Evolutionary conservation across 257 asterid genomes (phyloP).

Genomic region (Fraxinus americana): DNA sequence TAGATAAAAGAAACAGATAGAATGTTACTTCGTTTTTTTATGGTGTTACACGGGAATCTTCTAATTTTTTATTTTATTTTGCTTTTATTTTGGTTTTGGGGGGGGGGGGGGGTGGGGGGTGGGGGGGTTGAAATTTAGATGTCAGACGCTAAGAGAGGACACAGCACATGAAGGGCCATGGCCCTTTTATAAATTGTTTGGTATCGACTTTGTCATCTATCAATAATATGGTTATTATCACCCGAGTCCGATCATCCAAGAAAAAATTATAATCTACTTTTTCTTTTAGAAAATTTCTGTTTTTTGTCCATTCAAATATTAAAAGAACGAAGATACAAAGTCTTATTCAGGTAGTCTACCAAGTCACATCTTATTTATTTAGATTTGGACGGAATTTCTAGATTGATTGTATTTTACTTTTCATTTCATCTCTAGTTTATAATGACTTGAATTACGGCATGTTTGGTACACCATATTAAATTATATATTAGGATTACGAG

Average conservation of each 20-base stretch:
- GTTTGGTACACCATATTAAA: too few relatives aligned
- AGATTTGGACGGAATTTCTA: too few relatives aligned
- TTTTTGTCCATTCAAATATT: not conserved
- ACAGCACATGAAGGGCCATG: conserved; percentile 16
- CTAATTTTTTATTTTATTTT: not conserved
- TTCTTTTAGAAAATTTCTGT: not conserved
- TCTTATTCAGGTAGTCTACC: too few relatives aligned
- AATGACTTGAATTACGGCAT: too few relatives aligned
- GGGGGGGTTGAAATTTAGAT: too few relatives aligned
- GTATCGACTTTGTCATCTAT: conserved; percentile 2
- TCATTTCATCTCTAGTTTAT: too few relatives aligned
- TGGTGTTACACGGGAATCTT: not conserved
- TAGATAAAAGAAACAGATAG: too few relatives aligned
- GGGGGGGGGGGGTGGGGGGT: too few relatives aligned
- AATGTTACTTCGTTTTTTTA: not conserved
- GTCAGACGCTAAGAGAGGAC: conserved; percentile 15
- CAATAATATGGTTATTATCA: not conserved
- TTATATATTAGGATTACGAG: too few relatives aligned
- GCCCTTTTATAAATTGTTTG: conserved; percentile 13
- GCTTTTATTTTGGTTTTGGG: not conserved
- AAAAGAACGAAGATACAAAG: too few relatives aligned
- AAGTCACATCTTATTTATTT: too few relatives aligned
- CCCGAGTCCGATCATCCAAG: not conserved
- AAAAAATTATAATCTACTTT: not conserved
- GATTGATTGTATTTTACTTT: too few relatives aligned